A percentile compares a stretch with the other conserved stretches of the same genome.
phyloP scores from a whole-genome alignment of 1,284 basidiomycete genomes.

The Porodaedalea pini region DNA sequence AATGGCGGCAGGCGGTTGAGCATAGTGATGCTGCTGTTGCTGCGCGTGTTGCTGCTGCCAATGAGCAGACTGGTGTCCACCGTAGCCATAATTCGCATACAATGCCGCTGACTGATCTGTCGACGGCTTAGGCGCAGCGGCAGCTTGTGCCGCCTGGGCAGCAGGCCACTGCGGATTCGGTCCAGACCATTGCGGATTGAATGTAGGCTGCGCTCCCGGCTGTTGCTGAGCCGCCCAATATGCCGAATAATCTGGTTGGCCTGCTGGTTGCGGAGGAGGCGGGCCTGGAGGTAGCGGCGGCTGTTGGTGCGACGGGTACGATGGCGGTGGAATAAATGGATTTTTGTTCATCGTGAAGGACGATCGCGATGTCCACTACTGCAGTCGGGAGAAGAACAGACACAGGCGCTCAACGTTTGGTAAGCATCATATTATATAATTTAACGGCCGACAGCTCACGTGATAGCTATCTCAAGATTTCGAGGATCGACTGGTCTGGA shows the following conservation, averaged over 20 bases:
- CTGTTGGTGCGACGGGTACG: conserved; percentile 58
- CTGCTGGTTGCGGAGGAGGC: conserved; percentile 60
- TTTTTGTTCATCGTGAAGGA: conserved; percentile 67
- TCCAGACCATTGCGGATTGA: conserved; percentile 41
- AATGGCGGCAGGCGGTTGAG: conserved; percentile 48
- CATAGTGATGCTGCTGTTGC: conserved; percentile 46
- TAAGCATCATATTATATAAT: neutral
- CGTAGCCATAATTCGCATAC: conserved; percentile 84
- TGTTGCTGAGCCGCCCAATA: conserved; percentile 68
- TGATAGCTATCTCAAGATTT: neutral
- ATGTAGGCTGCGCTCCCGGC: conserved; percentile 39
- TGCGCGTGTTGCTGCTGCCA: conserved; percentile 64
- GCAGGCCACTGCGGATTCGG: conserved; percentile 59
- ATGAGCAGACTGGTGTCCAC: conserved; percentile 50
- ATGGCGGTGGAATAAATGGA: conserved; percentile 66
- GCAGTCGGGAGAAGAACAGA: neutral
- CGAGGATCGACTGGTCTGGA: neutral
- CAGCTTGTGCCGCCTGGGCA: conserved; percentile 46
- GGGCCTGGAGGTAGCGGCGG: conserved; percentile 76
- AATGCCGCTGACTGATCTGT: conserved; percentile 62
- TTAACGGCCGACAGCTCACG: neutral
- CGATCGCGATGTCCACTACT: neutral
- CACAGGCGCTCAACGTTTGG: neutral
- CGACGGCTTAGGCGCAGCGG: conserved; percentile 52
- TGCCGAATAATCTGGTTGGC: conserved; percentile 65